Evolutionary conservation across 176 grass and related monocot species (phyloP).

Genomic region (Aegilops longissima): DNA sequence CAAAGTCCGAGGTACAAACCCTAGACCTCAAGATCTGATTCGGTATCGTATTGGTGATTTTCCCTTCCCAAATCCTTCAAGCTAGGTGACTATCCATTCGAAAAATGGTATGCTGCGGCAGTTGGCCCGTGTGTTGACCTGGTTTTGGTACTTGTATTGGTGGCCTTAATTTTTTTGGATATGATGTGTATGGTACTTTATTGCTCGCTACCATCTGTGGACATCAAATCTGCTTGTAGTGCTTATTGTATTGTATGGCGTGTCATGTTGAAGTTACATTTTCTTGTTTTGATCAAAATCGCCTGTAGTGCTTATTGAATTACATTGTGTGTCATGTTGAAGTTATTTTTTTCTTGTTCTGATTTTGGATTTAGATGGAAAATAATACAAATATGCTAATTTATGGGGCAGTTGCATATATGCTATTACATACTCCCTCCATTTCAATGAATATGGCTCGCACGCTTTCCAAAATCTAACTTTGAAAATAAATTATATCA

Average conservation of each 20-base stretch:
- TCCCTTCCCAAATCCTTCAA: background rate
- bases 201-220: background rate
- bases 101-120: background rate
- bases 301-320: background rate
- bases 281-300: background rate
- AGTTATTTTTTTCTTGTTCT: background rate
- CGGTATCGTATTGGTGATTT: background rate
- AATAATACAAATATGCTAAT: background rate
- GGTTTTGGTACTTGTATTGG: background rate
- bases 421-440: too few relatives aligned
- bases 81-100: background rate
- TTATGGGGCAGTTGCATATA: background rate
- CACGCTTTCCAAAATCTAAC: too few relatives aligned
- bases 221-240: background rate
- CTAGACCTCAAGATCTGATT: constrained; percentile 13
- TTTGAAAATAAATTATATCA: too few relatives aligned
- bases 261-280: background rate
- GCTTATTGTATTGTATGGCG: background rate
- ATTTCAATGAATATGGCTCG: too few relatives aligned
- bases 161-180: background rate
- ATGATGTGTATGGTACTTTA: background rate
- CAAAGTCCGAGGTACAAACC: background rate
- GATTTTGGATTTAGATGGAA: background rate
- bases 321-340: background rate
- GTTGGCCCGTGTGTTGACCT: background rate